A percentile compares a stretch with the other conserved stretches of the same genome.
These are phyloP conservation scores for Suillus fuscotomentosus DNA, from an alignment of 768 basidiomycete genomes.

Conservation along the genomic window DNA sequence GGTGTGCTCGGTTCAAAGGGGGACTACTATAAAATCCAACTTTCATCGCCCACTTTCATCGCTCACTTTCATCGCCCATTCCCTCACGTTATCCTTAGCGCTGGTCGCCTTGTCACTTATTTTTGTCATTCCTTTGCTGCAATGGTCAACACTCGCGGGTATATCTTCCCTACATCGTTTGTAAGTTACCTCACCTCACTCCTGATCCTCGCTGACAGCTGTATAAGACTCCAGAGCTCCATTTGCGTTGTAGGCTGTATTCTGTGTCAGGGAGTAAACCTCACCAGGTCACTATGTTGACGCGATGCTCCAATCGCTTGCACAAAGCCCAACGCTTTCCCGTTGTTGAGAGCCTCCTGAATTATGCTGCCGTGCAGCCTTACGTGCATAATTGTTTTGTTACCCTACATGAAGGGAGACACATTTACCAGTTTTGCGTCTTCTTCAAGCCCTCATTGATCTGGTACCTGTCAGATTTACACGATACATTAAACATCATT, in stretches of 20 bases:
- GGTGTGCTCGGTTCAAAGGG: neutral
- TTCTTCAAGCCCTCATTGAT: neutral
- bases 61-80: neutral
- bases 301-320: neutral
- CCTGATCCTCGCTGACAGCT: too few relatives aligned
- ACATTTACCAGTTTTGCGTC: neutral
- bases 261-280: slow-evolving; percentile 2
- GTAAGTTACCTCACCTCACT: neutral
- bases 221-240: neutral
- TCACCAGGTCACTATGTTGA: slow-evolving; percentile 2
- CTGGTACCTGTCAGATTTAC: neutral
- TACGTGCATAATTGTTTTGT: slow-evolving; percentile 10
- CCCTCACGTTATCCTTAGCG: too few relatives aligned
- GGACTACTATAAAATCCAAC: neutral
- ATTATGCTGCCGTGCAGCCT: slow-evolving; percentile 1
- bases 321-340: neutral
- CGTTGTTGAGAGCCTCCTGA: slow-evolving; percentile 5
- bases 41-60: neutral
- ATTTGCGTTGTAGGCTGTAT: slow-evolving; percentile 4
- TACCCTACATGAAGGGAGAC: neutral
- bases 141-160: neutral
- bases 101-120: too few relatives aligned
- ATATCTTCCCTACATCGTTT: neutral
- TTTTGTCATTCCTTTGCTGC: too few relatives aligned
- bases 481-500: neutral